Evolutionary conservation across 768 basidiomycete genomes (phyloP), one percentile per base, ranked within the genome.

Genomic region (Leccinum barrowsii): DNA sequence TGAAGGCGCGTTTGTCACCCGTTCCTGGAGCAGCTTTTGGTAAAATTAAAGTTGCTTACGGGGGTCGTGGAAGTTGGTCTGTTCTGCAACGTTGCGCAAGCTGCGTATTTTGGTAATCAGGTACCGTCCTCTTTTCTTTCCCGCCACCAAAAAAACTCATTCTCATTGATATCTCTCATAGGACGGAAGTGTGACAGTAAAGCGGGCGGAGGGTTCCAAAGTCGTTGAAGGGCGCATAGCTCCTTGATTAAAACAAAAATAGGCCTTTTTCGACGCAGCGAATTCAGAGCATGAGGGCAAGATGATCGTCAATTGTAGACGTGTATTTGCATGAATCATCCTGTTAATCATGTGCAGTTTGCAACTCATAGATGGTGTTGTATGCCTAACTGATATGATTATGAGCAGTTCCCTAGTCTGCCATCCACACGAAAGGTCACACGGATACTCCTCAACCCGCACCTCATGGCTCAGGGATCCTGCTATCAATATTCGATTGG

Each of bases 11-110:
- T 34, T 24, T 22, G 24, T 24, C 11, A 34, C 32, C 8, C 21
- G 13, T 26, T 1, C 19, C 11, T 13, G 35, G 51, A 28, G 12
- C 68, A 95, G 91, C 79, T 98, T 17, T 76, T 96, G 76, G 73
- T 78, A 15, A 78, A 81, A 59, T 89, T 98, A 68, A 98, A 98
- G 78, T 84, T 96, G 82, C 80, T 98, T 59, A 98, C 96, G 3
- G 97, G 97, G 49, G 93, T 98, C 22, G 92, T 98, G n/a, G 97
- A 99, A 73, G 97, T 98, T 34, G 97, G 97, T 1, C 74, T 99
- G n/a, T 98, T 99, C 77, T 94, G 92, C 70, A 79, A 85, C 55
- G 87, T 97, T 81, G 94, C 90, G 5, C 84, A 87, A 69, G 94
- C 94, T 1, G 96, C 95, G n/a, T 98, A 98, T 78, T 99, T 98